Evolutionary conservation across 169 alveolate genomes (phyloP).

Genomic region (Eimeria tenella): DNA sequence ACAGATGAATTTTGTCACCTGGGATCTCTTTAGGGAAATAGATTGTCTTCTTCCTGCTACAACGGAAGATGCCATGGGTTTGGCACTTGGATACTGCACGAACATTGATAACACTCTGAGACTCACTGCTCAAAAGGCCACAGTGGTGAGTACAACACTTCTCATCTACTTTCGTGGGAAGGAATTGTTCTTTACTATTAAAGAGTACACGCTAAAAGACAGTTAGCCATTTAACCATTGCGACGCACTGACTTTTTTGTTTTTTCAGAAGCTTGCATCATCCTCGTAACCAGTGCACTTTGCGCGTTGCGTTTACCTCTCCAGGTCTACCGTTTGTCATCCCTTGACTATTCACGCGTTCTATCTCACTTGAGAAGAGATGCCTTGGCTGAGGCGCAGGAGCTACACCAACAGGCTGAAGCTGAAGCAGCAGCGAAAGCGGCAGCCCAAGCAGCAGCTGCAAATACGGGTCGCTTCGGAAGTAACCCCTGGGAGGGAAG

Average conservation of each 20-base stretch:
- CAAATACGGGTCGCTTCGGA: slow-evolving; percentile 54
- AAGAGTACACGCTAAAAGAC: background rate
- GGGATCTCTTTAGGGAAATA: slow-evolving; percentile 52
- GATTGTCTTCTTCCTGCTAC: slow-evolving; percentile 74
- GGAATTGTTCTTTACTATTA: background rate
- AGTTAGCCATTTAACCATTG: background rate
- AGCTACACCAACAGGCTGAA: slow-evolving; percentile 59
- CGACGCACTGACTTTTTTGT: background rate
- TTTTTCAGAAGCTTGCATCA: background rate
- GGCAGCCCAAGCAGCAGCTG: slow-evolving; percentile 62
- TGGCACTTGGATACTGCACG: slow-evolving; percentile 73
- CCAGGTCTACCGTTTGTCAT: slow-evolving; percentile 56
- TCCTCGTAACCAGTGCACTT: background rate
- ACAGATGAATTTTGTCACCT: slow-evolving; percentile 70
- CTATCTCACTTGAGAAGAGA: slow-evolving; percentile 67
- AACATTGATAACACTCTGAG: slow-evolving; percentile 52
- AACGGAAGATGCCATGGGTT: slow-evolving; percentile 76
- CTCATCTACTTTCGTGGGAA: background rate
- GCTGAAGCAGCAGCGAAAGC: slow-evolving; percentile 70
- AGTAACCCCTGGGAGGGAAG: slow-evolving; percentile 42
- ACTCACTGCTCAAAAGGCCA: slow-evolving; percentile 53
- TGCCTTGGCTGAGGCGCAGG: slow-evolving; percentile 65
- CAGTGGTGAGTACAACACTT: slow-evolving; percentile 27
- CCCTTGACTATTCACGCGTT: slow-evolving; percentile 69
- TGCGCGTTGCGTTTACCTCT: background rate